Percentiles rank a stretch among this genome's conserved stretches.
Evolutionary conservation across 2,329 filamentous ascomycete genomes (phyloP).

Genomic region (Simplicillium aogashimaense): DNA sequence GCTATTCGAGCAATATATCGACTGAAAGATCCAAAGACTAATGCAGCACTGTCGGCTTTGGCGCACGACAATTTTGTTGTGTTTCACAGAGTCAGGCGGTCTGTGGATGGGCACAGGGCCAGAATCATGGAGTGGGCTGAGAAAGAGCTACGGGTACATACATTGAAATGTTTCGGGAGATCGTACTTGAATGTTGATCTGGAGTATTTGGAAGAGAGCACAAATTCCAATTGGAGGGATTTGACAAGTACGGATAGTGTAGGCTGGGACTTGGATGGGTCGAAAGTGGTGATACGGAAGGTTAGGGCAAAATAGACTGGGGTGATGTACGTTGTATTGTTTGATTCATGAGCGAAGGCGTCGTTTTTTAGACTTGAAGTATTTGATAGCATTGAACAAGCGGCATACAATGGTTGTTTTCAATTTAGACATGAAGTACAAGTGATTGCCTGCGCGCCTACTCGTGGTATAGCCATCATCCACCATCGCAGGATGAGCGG

Average conservation of each 20-base stretch:
- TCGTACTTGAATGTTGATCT: conserved; percentile 68
- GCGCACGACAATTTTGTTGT: conserved; percentile 73
- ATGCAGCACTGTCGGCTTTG: conserved; percentile 58
- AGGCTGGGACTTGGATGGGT: conserved; percentile 72
- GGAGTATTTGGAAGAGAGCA: conserved; percentile 57
- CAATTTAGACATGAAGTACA: no score
- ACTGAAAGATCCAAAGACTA: conserved; percentile 58
- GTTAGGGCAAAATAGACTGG: conserved; percentile 24
- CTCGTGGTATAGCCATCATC: no score
- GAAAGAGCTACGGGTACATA: conserved; percentile 60
- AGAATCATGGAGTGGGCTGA: conserved; percentile 76
- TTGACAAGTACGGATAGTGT: conserved; percentile 61
- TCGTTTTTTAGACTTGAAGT: no score
- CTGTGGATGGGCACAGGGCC: conserved; percentile 71
- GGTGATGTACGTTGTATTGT: no score
- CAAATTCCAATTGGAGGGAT: conserved; percentile 62
- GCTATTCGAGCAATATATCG: conserved; percentile 50
- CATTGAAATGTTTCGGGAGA: conserved; percentile 77
- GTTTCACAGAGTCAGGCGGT: conserved; percentile 62
- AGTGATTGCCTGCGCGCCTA: no score
- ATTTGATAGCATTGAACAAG: no score
- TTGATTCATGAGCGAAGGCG: no score
- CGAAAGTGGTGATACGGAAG: conserved; percentile 65
- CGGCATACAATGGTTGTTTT: no score
- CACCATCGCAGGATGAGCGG: no score